Base-by-base conservation (phyloP, 192 early-diverging fungal genomes). In the Umbelopsis ramanniana region DNA sequence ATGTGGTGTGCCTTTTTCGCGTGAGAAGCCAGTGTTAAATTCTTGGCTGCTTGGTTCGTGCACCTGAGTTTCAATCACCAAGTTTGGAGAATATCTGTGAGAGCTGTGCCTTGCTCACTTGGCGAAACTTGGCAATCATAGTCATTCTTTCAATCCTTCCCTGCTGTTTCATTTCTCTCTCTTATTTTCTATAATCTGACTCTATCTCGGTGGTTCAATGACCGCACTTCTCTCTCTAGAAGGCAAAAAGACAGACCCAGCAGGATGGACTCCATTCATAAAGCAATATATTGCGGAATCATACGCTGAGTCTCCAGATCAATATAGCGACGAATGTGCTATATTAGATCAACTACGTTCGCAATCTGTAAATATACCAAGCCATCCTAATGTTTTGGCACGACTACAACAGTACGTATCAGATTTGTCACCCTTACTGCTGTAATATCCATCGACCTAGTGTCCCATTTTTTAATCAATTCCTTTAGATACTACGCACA, bases 401-500 rank as follows among this genome's bases (percentile, higher is more conserved):
- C 78, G 89, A 71, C 71, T 90, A 17, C 43, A 89, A 50, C 88
- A 84, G 83, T 89, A 82, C 23, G 83, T 79, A n/a, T 5, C 7
- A 4, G 14, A 11, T 29, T 12, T 0, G 6, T 29, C 29, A 29
- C 1, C 29, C 29, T 3, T 2, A 29, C 29, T 29, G 1, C 29
- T 29, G 1, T 29, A 6, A 43, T 43, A 4, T 43, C 6, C 11
- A 43, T 43, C 40, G 6, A 43, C 0, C 40, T 45, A 17, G 1
- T 17, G 10, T 46, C 46, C 21, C 5, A 37, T 22, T 45, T n/a
- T 72, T 26, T 40, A 26, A 5, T 24, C 24, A 11, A 2, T 57
- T 66, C 68, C 17, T 60, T 48, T 68, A 92, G 89, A 70, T 97
- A 97, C 75, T 94, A 92, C 71, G 93, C 87, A 0, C 96, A 97